These are phyloP conservation scores for Xylaria flabelliformis DNA, from an alignment of 495 filamentous ascomycete species.

Conservation along the genomic window DNA sequence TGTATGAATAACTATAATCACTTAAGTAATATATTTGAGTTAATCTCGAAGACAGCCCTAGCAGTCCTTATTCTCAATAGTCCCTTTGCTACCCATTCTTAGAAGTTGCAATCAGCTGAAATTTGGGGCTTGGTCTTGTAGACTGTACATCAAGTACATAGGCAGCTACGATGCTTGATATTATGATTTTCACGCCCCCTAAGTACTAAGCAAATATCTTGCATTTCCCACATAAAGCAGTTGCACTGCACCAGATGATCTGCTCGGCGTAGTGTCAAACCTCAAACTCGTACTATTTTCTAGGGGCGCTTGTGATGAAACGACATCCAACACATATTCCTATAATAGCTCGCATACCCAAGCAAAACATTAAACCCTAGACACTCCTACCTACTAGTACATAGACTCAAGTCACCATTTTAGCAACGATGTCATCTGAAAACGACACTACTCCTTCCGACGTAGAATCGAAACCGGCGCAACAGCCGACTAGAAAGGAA, in stretches of 20 bases:
- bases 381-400: neutral
- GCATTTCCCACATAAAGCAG: neutral
- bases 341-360: neutral
- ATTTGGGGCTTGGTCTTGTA: neutral
- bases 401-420: neutral
- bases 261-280: neutral
- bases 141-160: no score
- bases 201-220: neutral
- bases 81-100: neutral
- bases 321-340: neutral
- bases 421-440: slow-evolving; percentile 4
- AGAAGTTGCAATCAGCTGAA: neutral
- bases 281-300: neutral
- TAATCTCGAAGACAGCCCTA: no score
- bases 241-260: neutral
- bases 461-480: neutral
- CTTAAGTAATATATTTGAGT: no score
- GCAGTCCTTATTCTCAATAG: neutral
- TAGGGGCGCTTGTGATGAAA: neutral
- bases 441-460: neutral
- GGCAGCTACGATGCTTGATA: neutral
- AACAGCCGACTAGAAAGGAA: neutral
- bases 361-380: neutral
- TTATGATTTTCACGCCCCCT: neutral
- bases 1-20: no score